phyloP scores from a whole-genome alignment of 352 stramenopile species.

The Globisporangium echinulatum region DNA sequence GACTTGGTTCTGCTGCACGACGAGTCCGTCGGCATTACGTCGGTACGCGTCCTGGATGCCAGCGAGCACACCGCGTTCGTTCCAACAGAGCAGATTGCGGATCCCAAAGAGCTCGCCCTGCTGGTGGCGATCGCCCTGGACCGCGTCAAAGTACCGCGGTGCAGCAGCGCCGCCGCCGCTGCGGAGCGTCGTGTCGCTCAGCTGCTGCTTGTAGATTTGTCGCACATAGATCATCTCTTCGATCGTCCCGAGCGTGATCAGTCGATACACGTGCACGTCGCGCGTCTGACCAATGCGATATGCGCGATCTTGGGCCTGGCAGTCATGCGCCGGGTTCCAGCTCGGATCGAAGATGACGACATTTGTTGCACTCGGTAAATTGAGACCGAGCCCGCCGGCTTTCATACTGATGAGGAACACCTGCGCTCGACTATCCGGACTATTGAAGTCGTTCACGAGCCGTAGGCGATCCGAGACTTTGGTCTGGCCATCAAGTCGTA shows the following conservation, averaged over 20 bases:
- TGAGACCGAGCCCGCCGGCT: constrained; percentile 70
- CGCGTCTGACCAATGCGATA: constrained; percentile 86
- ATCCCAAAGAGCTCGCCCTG: constrained; percentile 77
- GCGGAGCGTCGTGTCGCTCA: constrained; percentile 77
- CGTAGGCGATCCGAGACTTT: constrained; percentile 68
- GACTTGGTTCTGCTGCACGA: constrained; percentile 54
- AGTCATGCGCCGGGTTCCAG: constrained; percentile 85
- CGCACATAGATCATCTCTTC: constrained; percentile 88
- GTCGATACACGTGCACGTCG: constrained; percentile 77
- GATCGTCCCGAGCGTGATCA: constrained; percentile 81
- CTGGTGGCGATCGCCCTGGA: constrained; percentile 68
- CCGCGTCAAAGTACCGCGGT: constrained; percentile 74
- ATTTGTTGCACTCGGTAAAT: constrained; percentile 73
- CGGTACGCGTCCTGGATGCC: constrained; percentile 69
- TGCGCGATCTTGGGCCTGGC: constrained; percentile 74
- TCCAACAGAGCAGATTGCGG: constrained; percentile 69
- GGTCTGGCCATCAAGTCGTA: constrained; percentile 62
- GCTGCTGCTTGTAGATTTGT: constrained; percentile 85
- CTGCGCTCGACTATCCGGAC: constrained; percentile 35
- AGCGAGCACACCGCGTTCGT: constrained; percentile 64
- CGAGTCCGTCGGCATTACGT: constrained; percentile 38
- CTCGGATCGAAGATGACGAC: constrained; percentile 86
- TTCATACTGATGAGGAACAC: constrained; percentile 80
- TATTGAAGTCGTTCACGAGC: constrained; percentile 75
- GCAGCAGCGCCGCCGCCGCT: constrained; percentile 12